phyloP scores from a whole-genome alignment of 2,329 filamentous ascomycete genomes.

The Aspergillus pseudoglaucus region DNA sequence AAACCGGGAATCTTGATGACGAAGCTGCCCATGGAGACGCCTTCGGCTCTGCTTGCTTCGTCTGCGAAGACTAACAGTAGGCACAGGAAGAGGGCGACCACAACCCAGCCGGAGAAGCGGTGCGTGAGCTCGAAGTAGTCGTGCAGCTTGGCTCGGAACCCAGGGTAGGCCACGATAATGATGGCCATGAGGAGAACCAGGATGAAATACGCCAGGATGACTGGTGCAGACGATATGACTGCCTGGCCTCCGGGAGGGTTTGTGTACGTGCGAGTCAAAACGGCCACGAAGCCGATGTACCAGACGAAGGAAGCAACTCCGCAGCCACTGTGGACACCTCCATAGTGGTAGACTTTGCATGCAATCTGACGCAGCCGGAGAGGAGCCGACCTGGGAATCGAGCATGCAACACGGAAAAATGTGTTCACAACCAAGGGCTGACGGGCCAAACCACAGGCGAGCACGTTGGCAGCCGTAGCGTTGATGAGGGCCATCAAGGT shows the following conservation, averaged over 20 bases:
- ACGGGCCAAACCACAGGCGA: slow-evolving; percentile 43
- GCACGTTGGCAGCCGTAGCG: slow-evolving; percentile 41
- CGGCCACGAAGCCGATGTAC: slow-evolving; percentile 36
- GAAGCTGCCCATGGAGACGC: slow-evolving; percentile 30
- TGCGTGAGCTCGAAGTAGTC: slow-evolving; percentile 66
- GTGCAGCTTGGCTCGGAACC: slow-evolving; percentile 57
- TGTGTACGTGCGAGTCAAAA: slow-evolving; percentile 30
- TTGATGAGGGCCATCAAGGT: slow-evolving; percentile 35
- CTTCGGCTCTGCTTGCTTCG: slow-evolving; percentile 29
- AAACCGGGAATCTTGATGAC: slow-evolving; percentile 49
- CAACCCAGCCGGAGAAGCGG: slow-evolving; percentile 66
- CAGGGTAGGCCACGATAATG: slow-evolving; percentile 57
- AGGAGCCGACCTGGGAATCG: slow-evolving; percentile 41
- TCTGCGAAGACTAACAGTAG: slow-evolving; percentile 53
- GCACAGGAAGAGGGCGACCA: slow-evolving; percentile 59
- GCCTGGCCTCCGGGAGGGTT: slow-evolving; percentile 10
- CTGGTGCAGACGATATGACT: slow-evolving; percentile 32
- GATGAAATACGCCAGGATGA: slow-evolving; percentile 53
- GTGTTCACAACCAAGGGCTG: slow-evolving; percentile 50
- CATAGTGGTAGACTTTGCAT: slow-evolving; percentile 49
- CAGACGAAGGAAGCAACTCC: slow-evolving; percentile 45
- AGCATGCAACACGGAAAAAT: slow-evolving; percentile 42
- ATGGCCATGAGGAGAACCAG: slow-evolving; percentile 54
- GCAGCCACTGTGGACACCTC: slow-evolving; percentile 50
- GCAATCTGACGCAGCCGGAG: slow-evolving; percentile 40